These are phyloP conservation scores for Cytospora leucostoma DNA, from an alignment of 2,329 filamentous ascomycete genomes.

Conservation along the genomic window DNA sequence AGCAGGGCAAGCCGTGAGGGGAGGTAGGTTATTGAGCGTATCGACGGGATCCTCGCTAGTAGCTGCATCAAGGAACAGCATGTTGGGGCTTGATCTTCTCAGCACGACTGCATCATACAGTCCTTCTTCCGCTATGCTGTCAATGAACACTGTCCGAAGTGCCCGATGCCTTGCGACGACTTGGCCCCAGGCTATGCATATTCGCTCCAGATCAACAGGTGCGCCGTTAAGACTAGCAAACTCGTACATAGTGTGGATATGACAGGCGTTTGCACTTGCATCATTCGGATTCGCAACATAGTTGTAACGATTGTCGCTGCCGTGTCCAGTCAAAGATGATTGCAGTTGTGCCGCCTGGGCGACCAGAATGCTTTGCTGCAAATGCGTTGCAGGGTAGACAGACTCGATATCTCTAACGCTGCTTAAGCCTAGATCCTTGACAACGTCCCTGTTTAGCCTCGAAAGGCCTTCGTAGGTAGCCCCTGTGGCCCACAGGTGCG, in stretches of 20 bases:
- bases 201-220: conserved; percentile 44
- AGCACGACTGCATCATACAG: conserved; percentile 54
- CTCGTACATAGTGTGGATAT: conserved; percentile 51
- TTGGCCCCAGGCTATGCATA: conserved; percentile 54
- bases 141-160: conserved; percentile 54
- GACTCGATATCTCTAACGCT: conserved; percentile 50
- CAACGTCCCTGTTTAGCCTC: conserved; percentile 45
- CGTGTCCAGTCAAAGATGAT: conserved; percentile 12
- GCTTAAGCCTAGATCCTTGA: conserved; percentile 43
- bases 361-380: conserved; percentile 53
- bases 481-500: conserved; percentile 44
- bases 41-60: conserved; percentile 42
- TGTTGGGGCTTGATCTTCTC: conserved; percentile 49
- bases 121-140: conserved; percentile 50
- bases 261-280: conserved; percentile 42
- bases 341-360: conserved; percentile 41
- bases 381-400: conserved; percentile 49
- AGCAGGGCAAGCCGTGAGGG: conserved; percentile 40
- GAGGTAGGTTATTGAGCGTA: conserved; percentile 45
- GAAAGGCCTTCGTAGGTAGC: conserved; percentile 47
- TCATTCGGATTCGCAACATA: conserved; percentile 17
- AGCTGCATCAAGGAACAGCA: conserved; percentile 54
- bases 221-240: conserved; percentile 42
- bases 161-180: conserved; percentile 49
- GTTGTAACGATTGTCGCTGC: conserved; percentile 5